Evolutionary conservation across 495 filamentous ascomycete species (phyloP), one percentile per base, ranked within the genome.

Genomic region (Penicillium mononematosum): DNA sequence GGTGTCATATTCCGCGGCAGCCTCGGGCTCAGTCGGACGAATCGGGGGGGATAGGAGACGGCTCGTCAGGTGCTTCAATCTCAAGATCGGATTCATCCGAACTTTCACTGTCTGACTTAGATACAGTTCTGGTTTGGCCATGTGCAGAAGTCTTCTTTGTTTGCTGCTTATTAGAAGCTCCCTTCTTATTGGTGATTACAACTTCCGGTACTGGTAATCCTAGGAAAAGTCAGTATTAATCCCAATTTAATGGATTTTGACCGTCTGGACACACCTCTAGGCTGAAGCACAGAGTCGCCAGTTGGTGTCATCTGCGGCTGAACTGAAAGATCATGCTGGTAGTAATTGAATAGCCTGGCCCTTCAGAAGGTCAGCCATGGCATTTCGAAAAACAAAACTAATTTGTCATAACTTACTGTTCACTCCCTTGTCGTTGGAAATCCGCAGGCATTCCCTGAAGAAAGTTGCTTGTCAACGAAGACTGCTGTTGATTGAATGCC

Each of bases 1-100:
- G 2, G 81, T 73, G 58, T 90, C 86, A 62, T 87, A 89, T 42
- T 80, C 70, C 0, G 81, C 75, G 25, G 80, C 85, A 55, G 78
- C 80, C 34, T 76, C 62, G 3, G 81, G 76, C 48, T 83, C 81
- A 22, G 49, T 76, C 27, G 83, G 81, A 11, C 80, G 77, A 60
- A 42, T 59, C 39, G 70, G 27, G 5, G 5, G 85, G 83, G n/a
- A 85, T 59, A 16, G 83, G 81, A 17, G 79, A 82, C 5, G 69
- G 69, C 50, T 87, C 81, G 31, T 74, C 71, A 5, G 73, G 71
- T 3, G 54, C 58, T 46, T 71, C 64, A 42, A 83, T 78, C 44
- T 81, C 78, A 66, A 71, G 75, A 60, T 70, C 76, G 22, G 68
- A 80, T 56, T 81, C 75, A 43, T 77, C 78, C 5, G 77, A 83